Evolutionary conservation across 352 stramenopile species (phyloP).

Genomic region (Aphanomyces stellatus): DNA sequence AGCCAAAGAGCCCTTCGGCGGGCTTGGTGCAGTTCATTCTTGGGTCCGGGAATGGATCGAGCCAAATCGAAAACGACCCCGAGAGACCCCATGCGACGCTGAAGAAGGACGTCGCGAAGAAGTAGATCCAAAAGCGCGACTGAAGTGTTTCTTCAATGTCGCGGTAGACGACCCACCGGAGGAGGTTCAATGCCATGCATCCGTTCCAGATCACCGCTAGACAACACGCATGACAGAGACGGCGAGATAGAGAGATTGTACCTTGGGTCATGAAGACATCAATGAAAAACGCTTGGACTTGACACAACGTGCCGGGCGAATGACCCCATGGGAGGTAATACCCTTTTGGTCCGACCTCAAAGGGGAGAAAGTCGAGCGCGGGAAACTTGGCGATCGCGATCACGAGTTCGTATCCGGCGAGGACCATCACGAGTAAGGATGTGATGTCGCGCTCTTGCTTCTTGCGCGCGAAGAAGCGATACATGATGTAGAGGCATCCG

Average conservation of each 20-base stretch:
- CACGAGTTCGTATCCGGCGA: slow-evolving; percentile 21
- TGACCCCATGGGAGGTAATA: background rate
- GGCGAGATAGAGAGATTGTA: background rate
- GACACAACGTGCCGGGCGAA: background rate
- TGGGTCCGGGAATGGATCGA: too few species aligned
- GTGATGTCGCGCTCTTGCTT: background rate
- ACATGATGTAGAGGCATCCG: slow-evolving; percentile 54
- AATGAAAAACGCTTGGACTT: slow-evolving; percentile 16
- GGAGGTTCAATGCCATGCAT: slow-evolving; percentile 15
- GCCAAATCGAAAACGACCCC: background rate
- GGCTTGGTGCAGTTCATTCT: background rate
- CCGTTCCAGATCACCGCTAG: slow-evolving; percentile 14
- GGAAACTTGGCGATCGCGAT: slow-evolving; percentile 17
- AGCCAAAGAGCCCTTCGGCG: slow-evolving; percentile 1
- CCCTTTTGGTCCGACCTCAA: background rate
- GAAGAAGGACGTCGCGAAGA: slow-evolving; percentile 12
- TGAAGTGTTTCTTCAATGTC: slow-evolving; percentile 3
- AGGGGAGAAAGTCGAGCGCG: background rate
- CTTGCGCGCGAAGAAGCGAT: slow-evolving; percentile 30
- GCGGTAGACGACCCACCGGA: slow-evolving; percentile 17
- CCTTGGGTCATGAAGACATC: slow-evolving; percentile 6
- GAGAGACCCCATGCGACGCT: slow-evolving; percentile 2
- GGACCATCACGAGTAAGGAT: slow-evolving; percentile 25
- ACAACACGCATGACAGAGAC: background rate
- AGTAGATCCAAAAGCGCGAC: background rate